Conservation (phyloP, 2,329 filamentous ascomycete species). For the Chaetomiaceae sp. region DNA sequence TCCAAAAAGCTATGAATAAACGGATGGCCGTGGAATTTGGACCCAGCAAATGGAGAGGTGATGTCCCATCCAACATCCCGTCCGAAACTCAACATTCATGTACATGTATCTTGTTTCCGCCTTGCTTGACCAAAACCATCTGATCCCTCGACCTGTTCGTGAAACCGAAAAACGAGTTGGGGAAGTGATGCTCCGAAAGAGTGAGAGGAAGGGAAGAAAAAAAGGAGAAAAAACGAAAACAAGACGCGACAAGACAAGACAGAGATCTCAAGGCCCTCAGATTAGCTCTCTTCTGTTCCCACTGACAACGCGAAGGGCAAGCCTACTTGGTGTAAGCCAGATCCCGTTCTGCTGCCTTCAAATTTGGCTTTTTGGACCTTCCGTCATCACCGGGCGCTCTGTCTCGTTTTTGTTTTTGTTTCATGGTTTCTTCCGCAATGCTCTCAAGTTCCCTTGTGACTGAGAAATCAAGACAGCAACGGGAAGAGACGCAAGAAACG, state of each 20-base stretch:
- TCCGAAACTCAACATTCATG: too few species aligned
- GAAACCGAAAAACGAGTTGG: background rate
- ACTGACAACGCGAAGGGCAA: constrained; percentile 32
- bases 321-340: constrained; percentile 4
- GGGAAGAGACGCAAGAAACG: background rate
- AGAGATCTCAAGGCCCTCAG: constrained; percentile 31
- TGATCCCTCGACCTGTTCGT: too few species aligned
- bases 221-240: background rate
- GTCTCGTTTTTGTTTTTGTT: constrained; percentile 9
- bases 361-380: constrained; percentile 39
- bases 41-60: too few species aligned
- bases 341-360: constrained; percentile 34
- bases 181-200: too few species aligned
- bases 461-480: too few species aligned
- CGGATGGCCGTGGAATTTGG: too few species aligned
- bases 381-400: constrained; percentile 34
- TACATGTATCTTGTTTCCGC: too few species aligned
- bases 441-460: too few species aligned
- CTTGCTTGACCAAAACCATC: background rate
- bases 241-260: constrained; percentile 6
- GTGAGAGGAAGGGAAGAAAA: too few species aligned
- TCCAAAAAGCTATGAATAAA: constrained; percentile 6
- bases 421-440: background rate
- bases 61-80: too few species aligned
- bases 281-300: constrained; percentile 41